Evolutionary conservation across 2,329 filamentous ascomycete genomes (phyloP).

Genomic region (Botrytis elliptica): DNA sequence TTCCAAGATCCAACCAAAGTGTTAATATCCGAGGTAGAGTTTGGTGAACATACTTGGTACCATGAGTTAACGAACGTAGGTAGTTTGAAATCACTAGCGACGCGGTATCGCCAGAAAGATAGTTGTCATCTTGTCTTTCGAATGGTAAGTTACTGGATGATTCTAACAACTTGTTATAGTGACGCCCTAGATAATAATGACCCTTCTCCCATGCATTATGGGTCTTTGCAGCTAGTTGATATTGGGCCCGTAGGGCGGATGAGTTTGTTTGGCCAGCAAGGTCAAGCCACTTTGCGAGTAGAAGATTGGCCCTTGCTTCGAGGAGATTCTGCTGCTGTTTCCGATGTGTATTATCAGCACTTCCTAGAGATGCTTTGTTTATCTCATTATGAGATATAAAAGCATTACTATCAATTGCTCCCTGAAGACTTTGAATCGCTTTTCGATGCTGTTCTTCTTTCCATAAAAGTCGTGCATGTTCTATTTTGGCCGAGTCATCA

Average conservation of each 20-base stretch:
- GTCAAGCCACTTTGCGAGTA: conserved; percentile 96
- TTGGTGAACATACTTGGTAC: conserved; percentile 94
- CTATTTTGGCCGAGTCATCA: conserved; percentile 85
- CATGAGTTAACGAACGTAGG: conserved; percentile 78
- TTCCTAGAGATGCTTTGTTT: conserved; percentile 28
- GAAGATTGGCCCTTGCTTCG: conserved; percentile 75
- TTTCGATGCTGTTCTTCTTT: conserved; percentile 90
- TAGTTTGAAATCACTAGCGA: conserved; percentile 94
- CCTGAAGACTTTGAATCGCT: conserved; percentile 86
- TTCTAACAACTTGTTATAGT: conserved; percentile 95
- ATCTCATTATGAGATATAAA: conserved; percentile 52
- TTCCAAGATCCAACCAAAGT: conserved; percentile 89
- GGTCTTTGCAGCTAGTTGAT: conserved; percentile 75
- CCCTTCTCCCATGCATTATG: conserved; percentile 85
- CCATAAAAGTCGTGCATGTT: conserved; percentile 91
- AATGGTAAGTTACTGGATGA: conserved; percentile 76
- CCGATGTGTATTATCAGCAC: conserved; percentile 20
- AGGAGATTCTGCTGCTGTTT: conserved; percentile 55
- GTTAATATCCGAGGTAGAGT: conserved; percentile 89
- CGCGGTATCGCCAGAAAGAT: conserved; percentile 76
- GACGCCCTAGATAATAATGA: conserved; percentile 93
- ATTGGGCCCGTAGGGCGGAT: conserved; percentile 73
- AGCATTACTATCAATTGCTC: conserved; percentile 79
- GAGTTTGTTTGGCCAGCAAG: conserved; percentile 90
- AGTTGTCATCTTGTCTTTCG: conserved; percentile 74